Percentiles rank a stretch among this genome's conserved stretches.
Evolutionary conservation across 164 flowering plant species (phyloP).

Genomic region (Piper betle): DNA sequence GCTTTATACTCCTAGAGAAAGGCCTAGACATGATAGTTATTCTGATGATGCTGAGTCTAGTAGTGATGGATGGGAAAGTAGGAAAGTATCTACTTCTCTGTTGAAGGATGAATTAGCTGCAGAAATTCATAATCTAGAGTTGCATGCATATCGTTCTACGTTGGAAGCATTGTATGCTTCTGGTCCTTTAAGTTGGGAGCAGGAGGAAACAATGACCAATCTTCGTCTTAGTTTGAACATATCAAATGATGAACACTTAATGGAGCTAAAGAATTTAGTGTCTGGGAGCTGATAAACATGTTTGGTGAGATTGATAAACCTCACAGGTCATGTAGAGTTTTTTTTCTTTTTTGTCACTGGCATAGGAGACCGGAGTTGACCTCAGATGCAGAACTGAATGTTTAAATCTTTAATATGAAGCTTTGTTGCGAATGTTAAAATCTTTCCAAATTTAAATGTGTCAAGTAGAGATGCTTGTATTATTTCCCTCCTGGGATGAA

Average conservation of each 20-base stretch:
- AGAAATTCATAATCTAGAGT: constrained; percentile 67
- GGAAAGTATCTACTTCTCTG: constrained; percentile 23
- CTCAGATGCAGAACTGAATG: constrained; percentile 22
- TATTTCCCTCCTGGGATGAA: constrained; percentile 16
- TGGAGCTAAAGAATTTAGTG: constrained; percentile 60
- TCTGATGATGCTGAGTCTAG: constrained; percentile 57
- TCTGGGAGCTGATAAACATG: constrained; percentile 29
- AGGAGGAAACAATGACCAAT: constrained; percentile 67
- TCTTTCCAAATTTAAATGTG: constrained; percentile 10
- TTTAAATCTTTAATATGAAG: constrained; percentile 9
- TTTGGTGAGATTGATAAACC: constrained; percentile 4
- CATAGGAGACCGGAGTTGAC: constrained; percentile 3
- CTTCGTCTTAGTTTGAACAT: constrained; percentile 74
- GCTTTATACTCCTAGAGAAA: constrained; percentile 12
- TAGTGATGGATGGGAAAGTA: constrained; percentile 16
- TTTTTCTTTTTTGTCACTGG: constrained; percentile 9
- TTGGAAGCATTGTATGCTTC: constrained; percentile 77
- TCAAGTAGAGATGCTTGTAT: constrained; percentile 17
- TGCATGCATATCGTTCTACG: constrained; percentile 79
- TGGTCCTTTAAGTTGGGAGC: constrained; percentile 95
- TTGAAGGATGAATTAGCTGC: constrained; percentile 32
- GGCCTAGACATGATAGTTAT: constrained; percentile 23
- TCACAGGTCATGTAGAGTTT: constrained; percentile 1
- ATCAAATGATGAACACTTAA: constrained; percentile 89
- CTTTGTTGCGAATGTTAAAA: constrained; percentile 11